A percentile compares a stretch with the other conserved stretches of the same genome.
These are phyloP conservation scores for Xerocomellus intermedius DNA, from an alignment of 768 basidiomycete species.

Conservation along the genomic window DNA sequence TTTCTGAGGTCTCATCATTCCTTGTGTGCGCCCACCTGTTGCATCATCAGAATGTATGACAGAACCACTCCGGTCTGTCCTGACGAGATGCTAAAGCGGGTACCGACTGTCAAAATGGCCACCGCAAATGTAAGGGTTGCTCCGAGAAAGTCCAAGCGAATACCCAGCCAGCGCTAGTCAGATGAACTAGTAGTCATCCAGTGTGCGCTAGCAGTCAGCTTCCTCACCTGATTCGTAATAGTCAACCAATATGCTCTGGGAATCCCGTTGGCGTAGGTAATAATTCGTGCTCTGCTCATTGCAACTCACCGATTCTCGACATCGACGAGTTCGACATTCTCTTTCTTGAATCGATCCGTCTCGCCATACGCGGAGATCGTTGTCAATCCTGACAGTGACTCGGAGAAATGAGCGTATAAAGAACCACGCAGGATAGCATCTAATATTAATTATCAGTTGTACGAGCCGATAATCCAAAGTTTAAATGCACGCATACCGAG, in stretches of 20 bases:
- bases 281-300: background rate
- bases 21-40: slow-evolving; percentile 50
- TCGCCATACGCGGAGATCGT: slow-evolving; percentile 91
- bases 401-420: slow-evolving; percentile 90
- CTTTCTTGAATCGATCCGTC: slow-evolving; percentile 64
- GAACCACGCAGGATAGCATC: slow-evolving; percentile 86
- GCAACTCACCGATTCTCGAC: slow-evolving; percentile 71
- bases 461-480: background rate
- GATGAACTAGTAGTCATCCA: background rate
- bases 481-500: slow-evolving; percentile 41
- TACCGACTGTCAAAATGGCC: slow-evolving; percentile 75
- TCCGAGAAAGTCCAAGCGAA: slow-evolving; percentile 88
- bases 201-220: background rate
- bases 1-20: background rate
- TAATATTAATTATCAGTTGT: slow-evolving; percentile 17
- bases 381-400: slow-evolving; percentile 80
- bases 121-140: slow-evolving; percentile 70
- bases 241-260: slow-evolving; percentile 80
- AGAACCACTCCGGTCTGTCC: slow-evolving; percentile 75
- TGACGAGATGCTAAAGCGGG: slow-evolving; percentile 73
- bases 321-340: slow-evolving; percentile 76
- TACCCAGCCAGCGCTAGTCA: slow-evolving; percentile 74
- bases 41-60: slow-evolving; percentile 77
- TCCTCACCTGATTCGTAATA: slow-evolving; percentile 68
- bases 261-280: background rate